phyloP scores from a whole-genome alignment of 2,329 filamentous ascomycete genomes.

The Sporothrix phasma region DNA sequence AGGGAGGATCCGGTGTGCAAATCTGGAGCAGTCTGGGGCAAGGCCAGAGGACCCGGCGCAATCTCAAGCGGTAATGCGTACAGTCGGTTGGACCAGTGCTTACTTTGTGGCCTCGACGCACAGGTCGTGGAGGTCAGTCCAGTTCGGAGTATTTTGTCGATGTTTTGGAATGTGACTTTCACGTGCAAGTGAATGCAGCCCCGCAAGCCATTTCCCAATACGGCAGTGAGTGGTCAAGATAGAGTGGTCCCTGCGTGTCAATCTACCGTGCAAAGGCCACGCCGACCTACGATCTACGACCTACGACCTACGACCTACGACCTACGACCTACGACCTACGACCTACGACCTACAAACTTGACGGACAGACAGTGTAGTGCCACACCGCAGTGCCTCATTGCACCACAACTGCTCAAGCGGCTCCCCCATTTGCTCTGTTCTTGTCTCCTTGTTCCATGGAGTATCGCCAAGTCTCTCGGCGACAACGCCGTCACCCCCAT shows the following conservation, averaged over 20 bases:
- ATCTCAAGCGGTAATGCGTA: too few relatives aligned
- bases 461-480: constrained; percentile 3
- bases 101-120: background rate
- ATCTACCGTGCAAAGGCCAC: too few relatives aligned
- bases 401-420: background rate
- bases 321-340: too few relatives aligned
- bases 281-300: too few relatives aligned
- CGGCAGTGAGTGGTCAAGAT: background rate
- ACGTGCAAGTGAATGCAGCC: background rate
- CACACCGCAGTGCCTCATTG: background rate
- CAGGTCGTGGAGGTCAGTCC: background rate
- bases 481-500: background rate
- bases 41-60: background rate
- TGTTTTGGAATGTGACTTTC: background rate
- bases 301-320: too few relatives aligned
- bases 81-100: too few relatives aligned
- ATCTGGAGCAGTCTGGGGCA: constrained; percentile 4
- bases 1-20: background rate
- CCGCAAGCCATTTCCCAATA: background rate
- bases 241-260: background rate
- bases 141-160: too few relatives aligned
- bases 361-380: too few relatives aligned
- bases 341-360: too few relatives aligned
- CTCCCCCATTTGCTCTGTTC: background rate
- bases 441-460: background rate